Percentiles rank a stretch among this genome's conserved stretches.
Conservation (phyloP, 129 eudicot genomes). For the Tanacetum coccineum region DNA sequence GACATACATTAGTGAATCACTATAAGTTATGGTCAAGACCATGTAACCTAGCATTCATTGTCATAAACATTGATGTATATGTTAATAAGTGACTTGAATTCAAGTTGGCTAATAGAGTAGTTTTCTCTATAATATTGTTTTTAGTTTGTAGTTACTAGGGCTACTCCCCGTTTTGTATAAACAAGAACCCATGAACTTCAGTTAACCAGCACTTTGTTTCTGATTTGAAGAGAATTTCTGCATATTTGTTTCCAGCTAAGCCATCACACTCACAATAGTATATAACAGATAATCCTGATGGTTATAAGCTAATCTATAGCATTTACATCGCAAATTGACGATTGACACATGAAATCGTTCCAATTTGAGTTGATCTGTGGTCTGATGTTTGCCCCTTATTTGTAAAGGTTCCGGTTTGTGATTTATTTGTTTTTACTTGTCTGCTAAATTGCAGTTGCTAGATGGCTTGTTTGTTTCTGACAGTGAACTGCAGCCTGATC, state of each 20-base stretch:
- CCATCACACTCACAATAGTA: background rate
- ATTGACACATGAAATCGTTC: no score
- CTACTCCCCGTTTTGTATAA: background rate
- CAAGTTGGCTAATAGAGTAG: conserved; percentile 1
- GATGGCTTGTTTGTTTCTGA: no score
- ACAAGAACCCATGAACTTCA: background rate
- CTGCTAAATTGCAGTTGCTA: no score
- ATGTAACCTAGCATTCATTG: conserved; percentile 5
- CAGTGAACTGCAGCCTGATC: no score
- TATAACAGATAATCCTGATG: no score
- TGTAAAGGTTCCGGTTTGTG: no score
- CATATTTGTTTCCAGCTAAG: background rate
- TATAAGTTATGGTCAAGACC: conserved; percentile 2
- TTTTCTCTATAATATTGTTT: background rate
- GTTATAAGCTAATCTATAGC: no score
- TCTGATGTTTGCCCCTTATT: no score
- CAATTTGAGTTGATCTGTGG: no score
- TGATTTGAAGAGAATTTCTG: background rate
- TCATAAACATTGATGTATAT: conserved; percentile 21
- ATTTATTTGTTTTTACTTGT: no score
- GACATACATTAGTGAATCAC: conserved; percentile 7
- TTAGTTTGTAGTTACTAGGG: background rate
- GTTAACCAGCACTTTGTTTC: background rate
- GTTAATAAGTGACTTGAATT: background rate
- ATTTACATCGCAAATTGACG: no score